phyloP scores from a whole-genome alignment of 2,329 filamentous ascomycete genomes.

The Zarea fungicola region DNA sequence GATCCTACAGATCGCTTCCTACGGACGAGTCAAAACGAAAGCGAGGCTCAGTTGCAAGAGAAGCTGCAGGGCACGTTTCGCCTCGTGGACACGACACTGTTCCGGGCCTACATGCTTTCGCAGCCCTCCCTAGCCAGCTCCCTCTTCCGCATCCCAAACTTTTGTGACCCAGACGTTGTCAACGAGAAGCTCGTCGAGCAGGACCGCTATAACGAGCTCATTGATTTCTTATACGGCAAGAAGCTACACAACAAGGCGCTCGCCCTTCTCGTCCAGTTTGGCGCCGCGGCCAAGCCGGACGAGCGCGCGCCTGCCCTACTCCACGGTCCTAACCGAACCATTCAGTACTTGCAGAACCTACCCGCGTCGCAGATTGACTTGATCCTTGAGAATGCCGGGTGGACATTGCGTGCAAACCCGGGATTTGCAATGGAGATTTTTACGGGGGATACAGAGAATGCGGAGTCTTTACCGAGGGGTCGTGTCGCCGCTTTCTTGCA shows the following conservation, averaged over 20 bases:
- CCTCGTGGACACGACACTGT: slow-evolving; percentile 88
- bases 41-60: slow-evolving; percentile 59
- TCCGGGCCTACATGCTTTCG: slow-evolving; percentile 92
- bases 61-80: slow-evolving; percentile 72
- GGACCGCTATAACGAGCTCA: slow-evolving; percentile 83
- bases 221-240: slow-evolving; percentile 98
- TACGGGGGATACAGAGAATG: slow-evolving; percentile 87
- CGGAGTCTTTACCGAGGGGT: slow-evolving; percentile 78
- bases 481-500: slow-evolving; percentile 70
- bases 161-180: slow-evolving; percentile 92
- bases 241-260: slow-evolving; percentile 84
- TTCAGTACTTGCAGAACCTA: slow-evolving; percentile 84
- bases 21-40: slow-evolving; percentile 39
- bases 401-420: slow-evolving; percentile 71
- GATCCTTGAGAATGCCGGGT: slow-evolving; percentile 85
- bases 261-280: slow-evolving; percentile 76
- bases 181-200: slow-evolving; percentile 88
- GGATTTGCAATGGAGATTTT: slow-evolving; percentile 88
- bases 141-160: slow-evolving; percentile 92
- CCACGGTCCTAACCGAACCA: slow-evolving; percentile 75
- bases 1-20: slow-evolving; percentile 53
- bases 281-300: slow-evolving; percentile 50
- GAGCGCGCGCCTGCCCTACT: slow-evolving; percentile 49
- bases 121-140: slow-evolving; percentile 79
- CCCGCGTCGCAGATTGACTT: slow-evolving; percentile 84